Base-by-base conservation (phyloP, 1,139 yeast genomes). In the Debaryomyces coudertii region DNA sequence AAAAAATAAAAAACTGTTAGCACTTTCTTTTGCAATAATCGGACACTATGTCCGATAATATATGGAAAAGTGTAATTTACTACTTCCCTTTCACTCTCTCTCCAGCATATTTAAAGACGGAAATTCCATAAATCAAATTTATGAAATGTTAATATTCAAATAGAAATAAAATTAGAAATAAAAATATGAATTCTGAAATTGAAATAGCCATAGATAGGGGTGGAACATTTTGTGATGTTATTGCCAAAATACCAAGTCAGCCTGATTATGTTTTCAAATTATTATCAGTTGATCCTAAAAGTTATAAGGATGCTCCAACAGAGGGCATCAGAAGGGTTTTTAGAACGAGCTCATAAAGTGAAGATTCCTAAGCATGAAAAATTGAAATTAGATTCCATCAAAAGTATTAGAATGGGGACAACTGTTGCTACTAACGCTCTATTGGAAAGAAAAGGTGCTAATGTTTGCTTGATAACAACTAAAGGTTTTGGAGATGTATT, bases 391-490 rank as follows among this genome's bases (percentile, higher is more conserved):
- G 34, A 28, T 7, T 6, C 15, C 16, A 44, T 47, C 20, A 40
- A 43, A 20, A 24, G 33, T n/a, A 47, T 47, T 27, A 71, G 90
- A 47, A 80, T 86, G 82, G 93, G 93, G 9, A 86, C 93, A 2
- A 86, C 93, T 0, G 86, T 86, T 11, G 93, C 93, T 1, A 86
- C 93, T 9, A 60, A 60, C 46, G 63, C 63, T 4, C 47, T 59
- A 8, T 49, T 68, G 44, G 75, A 67, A 51, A 58, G 78, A 46
- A 72, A 71, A 46, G 79, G 79, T 6, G 76, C 73, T 35, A 54
- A 58, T 11, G 73, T 73, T 44, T 68, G 69, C 9, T 58, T 73
- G 39, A 57, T 73, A 9, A 72, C 77, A 5, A 70, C 78, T n/a
- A 65, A 63, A 43, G 78, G 77, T 0, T 73, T 73, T 53, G 64